Evolutionary conservation across 2,329 filamentous ascomycete genomes (phyloP), one percentile per base, ranked within the genome.

Genomic region (Keithomyces neogunnii): DNA sequence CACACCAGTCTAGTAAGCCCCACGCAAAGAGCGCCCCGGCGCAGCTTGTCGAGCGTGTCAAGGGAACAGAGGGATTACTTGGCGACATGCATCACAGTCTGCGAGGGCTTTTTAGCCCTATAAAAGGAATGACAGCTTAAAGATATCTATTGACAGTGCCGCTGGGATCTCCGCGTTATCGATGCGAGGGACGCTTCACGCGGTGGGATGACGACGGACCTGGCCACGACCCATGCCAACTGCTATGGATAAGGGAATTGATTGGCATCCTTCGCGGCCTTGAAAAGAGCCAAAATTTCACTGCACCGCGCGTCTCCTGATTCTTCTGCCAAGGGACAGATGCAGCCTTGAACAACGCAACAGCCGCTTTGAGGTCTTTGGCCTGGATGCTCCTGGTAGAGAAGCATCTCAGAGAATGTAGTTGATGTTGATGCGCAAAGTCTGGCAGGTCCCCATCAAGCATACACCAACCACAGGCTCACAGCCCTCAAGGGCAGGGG

Each of bases 241-340:
- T 36, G 33, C 33, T 36, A 8, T 36, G 33, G 33, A 9, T 36
- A 8, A 36, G 11, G 33, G 33, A 11, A 36, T 11, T 36, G 26
- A 60, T 54, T 29, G 57, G 58, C 32, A 62, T 63, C 45, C 56
- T 62, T 30, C 36, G 62, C 31, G 51, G 63, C 40, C 35, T 65
- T 39, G 13, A 35, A 11, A 35, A 26, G 2, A 9, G 51, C 9
- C 33, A 49, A n/a, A 13, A 29, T 45, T 5, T 35, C 5, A 13
- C 40, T 4, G 11, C 52, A 28, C 51, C 48, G 11, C 30, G 36
- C 3, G 11, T 51, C 8, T 52, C 51, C 0, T 69, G 61, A 54
- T 70, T 71, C 57, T 73, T 74, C 55, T 75, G 65, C 52, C 67
- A 75, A 54, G 65, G 60, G 6, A 67, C 63, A 1, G 61, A 72